These are phyloP conservation scores for Sarocladium brachiariae DNA, from an alignment of 2,329 filamentous ascomycete species.

Conservation along the genomic window DNA sequence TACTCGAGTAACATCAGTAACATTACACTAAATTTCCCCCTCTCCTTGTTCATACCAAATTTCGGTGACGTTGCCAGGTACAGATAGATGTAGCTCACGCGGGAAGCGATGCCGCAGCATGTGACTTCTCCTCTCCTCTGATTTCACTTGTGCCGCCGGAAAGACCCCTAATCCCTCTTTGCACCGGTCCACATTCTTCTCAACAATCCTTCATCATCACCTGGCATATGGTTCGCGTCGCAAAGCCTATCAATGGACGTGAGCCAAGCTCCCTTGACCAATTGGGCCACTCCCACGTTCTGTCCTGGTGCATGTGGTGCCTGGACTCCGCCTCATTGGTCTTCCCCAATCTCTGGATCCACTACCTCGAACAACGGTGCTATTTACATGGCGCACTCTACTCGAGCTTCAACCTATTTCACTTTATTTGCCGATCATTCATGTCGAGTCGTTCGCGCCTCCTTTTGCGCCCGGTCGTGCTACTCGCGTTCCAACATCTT, in stretches of 20 bases:
- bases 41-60: too few species aligned
- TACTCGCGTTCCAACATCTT: too few species aligned
- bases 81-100: too few species aligned
- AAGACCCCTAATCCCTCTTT: not conserved
- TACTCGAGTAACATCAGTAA: too few species aligned
- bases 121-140: too few species aligned
- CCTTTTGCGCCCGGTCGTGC: not conserved
- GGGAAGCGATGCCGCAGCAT: too few species aligned
- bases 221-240: not conserved
- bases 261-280: not conserved
- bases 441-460: not conserved
- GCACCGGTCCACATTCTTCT: not conserved
- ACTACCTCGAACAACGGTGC: not conserved
- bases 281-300: not conserved
- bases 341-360: not conserved
- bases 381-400: not conserved
- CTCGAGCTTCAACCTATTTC: not conserved
- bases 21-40: too few species aligned
- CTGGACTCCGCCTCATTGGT: conserved; percentile 6
- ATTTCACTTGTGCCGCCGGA: too few species aligned
- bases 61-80: too few species aligned
- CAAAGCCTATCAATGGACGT: not conserved
- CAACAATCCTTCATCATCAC: not conserved
- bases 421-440: not conserved
- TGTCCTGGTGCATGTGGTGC: not conserved